phyloP scores from a whole-genome alignment of 2,329 filamentous ascomycete species.

The Pyrenochaeta sp. region DNA sequence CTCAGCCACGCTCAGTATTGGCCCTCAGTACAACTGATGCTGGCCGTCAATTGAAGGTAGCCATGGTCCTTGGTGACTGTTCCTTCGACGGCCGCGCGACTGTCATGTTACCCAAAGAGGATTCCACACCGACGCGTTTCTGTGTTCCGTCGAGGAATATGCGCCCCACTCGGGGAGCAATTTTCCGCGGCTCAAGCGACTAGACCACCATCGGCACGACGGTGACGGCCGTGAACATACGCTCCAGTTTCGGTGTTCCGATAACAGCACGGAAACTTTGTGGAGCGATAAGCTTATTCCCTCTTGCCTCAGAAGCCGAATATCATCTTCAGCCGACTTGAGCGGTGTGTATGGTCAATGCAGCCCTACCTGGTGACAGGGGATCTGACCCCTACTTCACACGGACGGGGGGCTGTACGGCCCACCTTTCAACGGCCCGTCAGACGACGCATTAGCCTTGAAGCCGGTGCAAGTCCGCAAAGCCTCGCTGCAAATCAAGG shows the following conservation, averaged over 20 bases:
- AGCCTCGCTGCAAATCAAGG: slow-evolving; percentile 34
- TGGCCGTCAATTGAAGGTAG: background rate
- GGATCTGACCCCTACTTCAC: slow-evolving; percentile 19
- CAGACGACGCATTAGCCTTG: slow-evolving; percentile 22
- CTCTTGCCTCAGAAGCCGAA: slow-evolving; percentile 14
- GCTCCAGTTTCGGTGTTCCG: slow-evolving; percentile 2
- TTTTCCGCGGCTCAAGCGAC: background rate
- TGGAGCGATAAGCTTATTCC: slow-evolving; percentile 40
- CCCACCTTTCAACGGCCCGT: slow-evolving; percentile 23
- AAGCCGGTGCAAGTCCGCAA: slow-evolving; percentile 25
- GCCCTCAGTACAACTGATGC: background rate
- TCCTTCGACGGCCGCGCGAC: too few relatives aligned
- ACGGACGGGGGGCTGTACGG: slow-evolving; percentile 24
- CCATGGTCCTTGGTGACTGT: background rate
- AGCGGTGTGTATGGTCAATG: slow-evolving; percentile 37
- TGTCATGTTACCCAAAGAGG: background rate
- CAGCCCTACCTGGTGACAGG: slow-evolving; percentile 33
- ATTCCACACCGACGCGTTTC: background rate
- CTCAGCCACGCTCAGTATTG: slow-evolving; percentile 1
- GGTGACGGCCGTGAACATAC: slow-evolving; percentile 1
- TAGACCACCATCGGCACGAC: background rate
- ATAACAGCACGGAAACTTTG: slow-evolving; percentile 7
- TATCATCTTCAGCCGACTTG: slow-evolving; percentile 18
- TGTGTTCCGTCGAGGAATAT: background rate
- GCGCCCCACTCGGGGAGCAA: background rate